Percentiles rank a stretch among this genome's conserved stretches.
Evolutionary conservation across 768 basidiomycete species (phyloP).

Genomic region (Mycena crocata): DNA sequence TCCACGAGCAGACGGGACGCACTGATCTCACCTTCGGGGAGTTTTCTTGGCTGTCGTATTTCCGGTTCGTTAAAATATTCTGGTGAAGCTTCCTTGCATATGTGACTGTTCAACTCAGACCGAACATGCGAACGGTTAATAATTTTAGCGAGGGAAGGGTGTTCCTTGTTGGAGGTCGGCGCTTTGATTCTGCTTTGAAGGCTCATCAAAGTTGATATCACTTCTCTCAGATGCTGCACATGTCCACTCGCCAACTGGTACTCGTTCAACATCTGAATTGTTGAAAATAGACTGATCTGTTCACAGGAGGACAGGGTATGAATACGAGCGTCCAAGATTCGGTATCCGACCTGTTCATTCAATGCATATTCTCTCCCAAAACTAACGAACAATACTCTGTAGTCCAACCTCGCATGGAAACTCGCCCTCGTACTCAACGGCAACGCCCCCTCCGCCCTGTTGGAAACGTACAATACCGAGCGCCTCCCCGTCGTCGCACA

Average conservation of each 20-base stretch:
- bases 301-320: slow-evolving; percentile 37
- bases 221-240: slow-evolving; percentile 37
- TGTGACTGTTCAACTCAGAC: slow-evolving; percentile 22
- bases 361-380: not conserved
- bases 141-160: slow-evolving; percentile 38
- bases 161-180: slow-evolving; percentile 40
- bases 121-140: slow-evolving; percentile 43
- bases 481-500: slow-evolving; percentile 46
- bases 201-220: not conserved
- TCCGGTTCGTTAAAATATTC: slow-evolving; percentile 18
- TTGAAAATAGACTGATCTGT: not conserved
- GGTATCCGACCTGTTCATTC: not conserved
- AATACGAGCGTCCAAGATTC: slow-evolving; percentile 44
- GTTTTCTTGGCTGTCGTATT: slow-evolving; percentile 32
- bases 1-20: slow-evolving; percentile 27
- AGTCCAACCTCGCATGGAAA: slow-evolving; percentile 48
- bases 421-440: slow-evolving; percentile 42
- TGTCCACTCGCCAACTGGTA: slow-evolving; percentile 36
- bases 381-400: not conserved
- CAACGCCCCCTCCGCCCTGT: slow-evolving; percentile 33
- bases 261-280: not conserved
- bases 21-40: slow-evolving; percentile 27
- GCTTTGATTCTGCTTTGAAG: not conserved
- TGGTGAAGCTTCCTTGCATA: not conserved
- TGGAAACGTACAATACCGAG: slow-evolving; percentile 40